Base-by-base conservation (phyloP, 371 early-diverging fungal genomes). In the Apophysomyces ossiformis region DNA sequence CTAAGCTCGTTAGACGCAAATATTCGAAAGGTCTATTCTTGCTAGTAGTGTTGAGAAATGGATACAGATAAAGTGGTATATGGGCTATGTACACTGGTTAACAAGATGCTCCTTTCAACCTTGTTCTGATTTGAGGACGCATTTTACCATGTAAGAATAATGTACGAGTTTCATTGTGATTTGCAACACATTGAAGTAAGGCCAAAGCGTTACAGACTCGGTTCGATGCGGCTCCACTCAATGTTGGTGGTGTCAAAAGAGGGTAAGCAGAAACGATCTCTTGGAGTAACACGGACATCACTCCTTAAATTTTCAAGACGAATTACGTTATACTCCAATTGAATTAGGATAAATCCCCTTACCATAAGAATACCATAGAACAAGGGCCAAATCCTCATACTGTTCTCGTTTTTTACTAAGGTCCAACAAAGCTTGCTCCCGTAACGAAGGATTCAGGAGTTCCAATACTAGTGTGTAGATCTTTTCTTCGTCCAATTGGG, bases 121-220 rank as follows among this genome's bases (percentile, higher is more conserved):
- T 61, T 12, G 15, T 43, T 57, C n/a, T 35, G 16, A 35, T 15
- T 56, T 26, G 32, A 26, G 32, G 32, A 50, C 44, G 46, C 37
- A 12, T 57, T 57, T 69, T 80, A 89, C 90, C 88, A 83, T 91
- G 91, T 65, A 99, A 82, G 69, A 98, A 93, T 54, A 90, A 81
- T 41, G 87, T 89, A 38, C 97, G 87, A 16, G 99, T 98, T 69
- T 96, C 95, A 54, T 88, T 89, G 60, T 98, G 99, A 63, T 92
- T 92, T 4, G 99, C 99, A 36, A 98, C 94, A 70, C 97, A 95
- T 76, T 98, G 99, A 64, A 98, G 79, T 58, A 98, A 82, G 11
- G 98, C 97, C 61, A 98, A 82, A 7, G 97, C 96, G 77, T 98
- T 98, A 77, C 99, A 98, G 18, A 96, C 97, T 46, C 98, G 88